Evolutionary conservation across 2,329 filamentous ascomycete genomes (phyloP).

Genomic region (Laburnicola sp.): DNA sequence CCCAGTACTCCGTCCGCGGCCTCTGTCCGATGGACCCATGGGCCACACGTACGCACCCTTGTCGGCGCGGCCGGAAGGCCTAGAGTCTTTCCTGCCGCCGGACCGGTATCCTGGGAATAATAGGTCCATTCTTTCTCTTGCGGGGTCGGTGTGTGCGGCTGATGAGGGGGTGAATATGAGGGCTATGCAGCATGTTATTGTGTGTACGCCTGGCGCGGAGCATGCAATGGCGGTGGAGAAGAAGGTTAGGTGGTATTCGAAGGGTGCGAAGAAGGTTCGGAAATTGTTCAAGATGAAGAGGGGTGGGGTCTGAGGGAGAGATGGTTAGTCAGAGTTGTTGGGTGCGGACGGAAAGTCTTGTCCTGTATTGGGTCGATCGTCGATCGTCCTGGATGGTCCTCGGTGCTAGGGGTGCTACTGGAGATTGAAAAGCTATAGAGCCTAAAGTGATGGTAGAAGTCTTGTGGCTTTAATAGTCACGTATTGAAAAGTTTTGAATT

Average conservation of each 20-base stretch:
- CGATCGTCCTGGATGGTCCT: too few species aligned
- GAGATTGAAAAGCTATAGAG: too few species aligned
- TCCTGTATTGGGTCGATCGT: too few species aligned
- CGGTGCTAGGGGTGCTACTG: too few species aligned
- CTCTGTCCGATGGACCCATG: not conserved
- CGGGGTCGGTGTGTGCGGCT: not conserved
- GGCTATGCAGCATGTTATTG: not conserved
- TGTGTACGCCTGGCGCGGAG: not conserved
- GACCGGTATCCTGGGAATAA: not conserved
- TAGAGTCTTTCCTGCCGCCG: slow-evolving; percentile 2
- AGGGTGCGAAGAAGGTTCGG: not conserved
- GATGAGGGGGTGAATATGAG: not conserved
- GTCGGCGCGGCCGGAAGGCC: not conserved
- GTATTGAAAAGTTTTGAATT: too few species aligned
- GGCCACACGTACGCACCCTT: not conserved
- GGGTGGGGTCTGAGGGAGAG: too few species aligned
- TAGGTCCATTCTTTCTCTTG: not conserved
- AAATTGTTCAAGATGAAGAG: not conserved
- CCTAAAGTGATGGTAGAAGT: too few species aligned
- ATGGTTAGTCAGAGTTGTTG: too few species aligned
- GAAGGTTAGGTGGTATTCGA: not conserved
- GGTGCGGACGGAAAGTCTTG: too few species aligned
- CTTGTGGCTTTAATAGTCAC: too few species aligned
- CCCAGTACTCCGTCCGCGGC: not conserved
- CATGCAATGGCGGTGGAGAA: not conserved